A percentile compares a stretch with the other conserved stretches of the same genome.
Conservation (phyloP, 1,139 yeast species). For the Wickerhamomyces sp. region DNA sequence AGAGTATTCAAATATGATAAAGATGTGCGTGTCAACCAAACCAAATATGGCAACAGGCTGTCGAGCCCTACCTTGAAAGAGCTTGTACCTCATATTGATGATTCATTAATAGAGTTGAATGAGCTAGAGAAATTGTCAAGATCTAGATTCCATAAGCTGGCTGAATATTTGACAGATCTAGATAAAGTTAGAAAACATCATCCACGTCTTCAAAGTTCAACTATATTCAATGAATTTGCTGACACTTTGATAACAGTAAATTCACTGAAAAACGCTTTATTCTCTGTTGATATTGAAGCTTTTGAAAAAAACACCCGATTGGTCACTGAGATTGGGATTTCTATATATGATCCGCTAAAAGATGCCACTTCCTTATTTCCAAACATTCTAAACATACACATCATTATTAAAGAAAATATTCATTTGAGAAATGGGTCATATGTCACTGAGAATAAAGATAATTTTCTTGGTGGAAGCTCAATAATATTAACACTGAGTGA, state of each 20-base stretch:
- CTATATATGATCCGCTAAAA: slow-evolving; percentile 56
- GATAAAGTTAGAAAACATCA: slow-evolving; percentile 5
- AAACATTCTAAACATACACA: slow-evolving; percentile 46
- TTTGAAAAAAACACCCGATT: slow-evolving; percentile 44
- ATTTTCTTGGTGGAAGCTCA: slow-evolving; percentile 54
- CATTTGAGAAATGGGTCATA: slow-evolving; percentile 48
- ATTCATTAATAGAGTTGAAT: not conserved
- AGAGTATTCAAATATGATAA: not conserved
- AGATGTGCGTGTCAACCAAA: not conserved
- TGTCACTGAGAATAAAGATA: slow-evolving; percentile 58
- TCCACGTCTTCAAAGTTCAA: slow-evolving; percentile 10
- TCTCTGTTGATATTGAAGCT: slow-evolving; percentile 65
- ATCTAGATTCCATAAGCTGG: slow-evolving; percentile 7
- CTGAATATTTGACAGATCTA: slow-evolving; percentile 7
- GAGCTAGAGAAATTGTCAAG: slow-evolving; percentile 9
- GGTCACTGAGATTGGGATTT: slow-evolving; percentile 66
- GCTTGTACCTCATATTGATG: slow-evolving; percentile 7
- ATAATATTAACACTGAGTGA: slow-evolving; percentile 36
- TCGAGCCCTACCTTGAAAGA: not conserved
- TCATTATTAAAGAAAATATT: slow-evolving; percentile 48
- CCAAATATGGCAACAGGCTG: not conserved
- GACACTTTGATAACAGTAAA: slow-evolving; percentile 23
- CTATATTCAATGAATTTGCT: slow-evolving; percentile 5
- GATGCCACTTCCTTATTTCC: slow-evolving; percentile 38
- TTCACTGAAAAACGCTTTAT: slow-evolving; percentile 32